Evolutionary conservation across 2,329 filamentous ascomycete genomes (phyloP).

Genomic region (Aspergillus melleus): DNA sequence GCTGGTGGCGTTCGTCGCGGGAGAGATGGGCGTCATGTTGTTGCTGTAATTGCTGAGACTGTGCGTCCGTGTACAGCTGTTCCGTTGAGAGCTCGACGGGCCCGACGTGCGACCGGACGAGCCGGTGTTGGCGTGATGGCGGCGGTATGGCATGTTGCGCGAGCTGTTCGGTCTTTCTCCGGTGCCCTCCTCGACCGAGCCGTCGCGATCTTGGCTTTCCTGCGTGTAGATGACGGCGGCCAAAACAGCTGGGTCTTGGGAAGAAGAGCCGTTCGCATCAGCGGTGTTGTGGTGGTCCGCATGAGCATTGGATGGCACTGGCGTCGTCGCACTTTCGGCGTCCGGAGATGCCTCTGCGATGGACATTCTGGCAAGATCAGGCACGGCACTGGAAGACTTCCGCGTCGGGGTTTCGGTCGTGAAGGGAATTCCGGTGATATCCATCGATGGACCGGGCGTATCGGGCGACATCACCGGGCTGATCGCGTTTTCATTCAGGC

Average conservation of each 20-base stretch:
- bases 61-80: constrained; percentile 42
- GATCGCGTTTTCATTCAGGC: constrained; percentile 35
- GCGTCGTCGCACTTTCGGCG: constrained; percentile 14
- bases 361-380: constrained; percentile 27
- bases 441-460: constrained; percentile 35
- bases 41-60: constrained; percentile 45
- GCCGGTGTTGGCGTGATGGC: constrained; percentile 34
- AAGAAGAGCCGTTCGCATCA: constrained; percentile 17
- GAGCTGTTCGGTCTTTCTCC: constrained; percentile 31
- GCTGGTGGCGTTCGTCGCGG: constrained; percentile 47
- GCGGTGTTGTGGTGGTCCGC: constrained; percentile 1
- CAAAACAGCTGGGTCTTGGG: constrained; percentile 27
- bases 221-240: constrained; percentile 31
- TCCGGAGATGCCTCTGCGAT: constrained; percentile 19
- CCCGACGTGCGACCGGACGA: constrained; percentile 37
- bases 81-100: constrained; percentile 35
- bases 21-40: constrained; percentile 43
- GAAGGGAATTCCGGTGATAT: constrained; percentile 32
- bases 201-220: constrained; percentile 13
- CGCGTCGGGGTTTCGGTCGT: constrained; percentile 25
- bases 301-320: constrained; percentile 9
- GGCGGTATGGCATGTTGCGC: constrained; percentile 26
- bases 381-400: constrained; percentile 34
- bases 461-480: constrained; percentile 37
- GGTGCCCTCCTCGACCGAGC: constrained; percentile 14